Percentiles rank a stretch among this genome's conserved stretches.
Evolutionary conservation across 176 grass and related monocot genomes (phyloP).

Genomic region (Aechmea fasciata): DNA sequence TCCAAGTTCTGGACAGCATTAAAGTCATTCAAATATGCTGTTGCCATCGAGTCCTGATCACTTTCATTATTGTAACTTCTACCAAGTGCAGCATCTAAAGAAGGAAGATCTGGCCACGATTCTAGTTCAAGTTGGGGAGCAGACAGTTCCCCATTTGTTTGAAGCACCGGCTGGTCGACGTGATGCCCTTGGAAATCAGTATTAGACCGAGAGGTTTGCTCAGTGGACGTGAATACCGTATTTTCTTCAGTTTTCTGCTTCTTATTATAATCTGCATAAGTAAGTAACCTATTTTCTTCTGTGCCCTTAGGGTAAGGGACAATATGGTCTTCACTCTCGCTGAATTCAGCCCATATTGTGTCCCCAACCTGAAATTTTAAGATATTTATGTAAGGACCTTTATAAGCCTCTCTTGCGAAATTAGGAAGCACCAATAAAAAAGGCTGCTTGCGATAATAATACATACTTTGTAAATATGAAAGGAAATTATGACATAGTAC

Average conservation of each 20-base stretch:
- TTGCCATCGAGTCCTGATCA: constrained; percentile 35
- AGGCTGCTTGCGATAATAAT: too few relatives aligned
- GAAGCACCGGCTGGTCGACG: constrained; percentile 36
- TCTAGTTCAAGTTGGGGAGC: constrained; percentile 52
- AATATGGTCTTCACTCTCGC: constrained; percentile 56
- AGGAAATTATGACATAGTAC: not conserved
- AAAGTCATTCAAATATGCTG: constrained; percentile 60
- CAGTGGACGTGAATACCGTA: constrained; percentile 18
- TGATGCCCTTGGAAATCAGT: constrained; percentile 30
- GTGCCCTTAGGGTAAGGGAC: constrained; percentile 44
- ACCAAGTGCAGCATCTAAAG: constrained; percentile 46
- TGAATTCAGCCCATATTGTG: constrained; percentile 69
- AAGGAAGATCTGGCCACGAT: constrained; percentile 83
- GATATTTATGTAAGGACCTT: not conserved
- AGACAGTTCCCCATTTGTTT: constrained; percentile 36
- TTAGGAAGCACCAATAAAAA: too few relatives aligned
- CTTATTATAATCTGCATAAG: constrained; percentile 25
- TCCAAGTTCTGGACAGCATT: constrained; percentile 35
- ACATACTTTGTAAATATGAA: not conserved
- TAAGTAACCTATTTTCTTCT: constrained; percentile 33
- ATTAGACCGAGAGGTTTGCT: constrained; percentile 34
- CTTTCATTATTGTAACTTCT: constrained; percentile 42
- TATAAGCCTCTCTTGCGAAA: too few relatives aligned
- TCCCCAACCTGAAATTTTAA: constrained; percentile 53
- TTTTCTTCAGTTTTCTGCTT: constrained; percentile 37